Evolutionary conservation across 768 basidiomycete genomes (phyloP).

Genomic region (Russula vinacea): DNA sequence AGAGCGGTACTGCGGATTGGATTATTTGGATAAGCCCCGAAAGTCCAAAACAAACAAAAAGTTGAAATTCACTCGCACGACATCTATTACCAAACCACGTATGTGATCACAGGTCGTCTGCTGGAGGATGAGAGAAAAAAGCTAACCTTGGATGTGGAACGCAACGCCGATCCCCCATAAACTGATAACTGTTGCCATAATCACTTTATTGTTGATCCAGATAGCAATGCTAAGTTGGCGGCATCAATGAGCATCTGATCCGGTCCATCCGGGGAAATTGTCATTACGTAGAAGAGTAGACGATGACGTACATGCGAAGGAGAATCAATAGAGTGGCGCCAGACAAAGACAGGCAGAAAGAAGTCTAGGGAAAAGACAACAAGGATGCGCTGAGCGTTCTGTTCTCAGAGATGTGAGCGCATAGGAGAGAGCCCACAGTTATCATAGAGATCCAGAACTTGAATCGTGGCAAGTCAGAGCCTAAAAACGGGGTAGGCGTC

Average conservation of each 20-base stretch:
- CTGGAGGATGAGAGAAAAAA: too few species aligned
- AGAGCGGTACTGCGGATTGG: background rate
- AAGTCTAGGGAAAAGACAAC: background rate
- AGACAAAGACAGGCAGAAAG: background rate
- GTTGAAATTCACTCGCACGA: background rate
- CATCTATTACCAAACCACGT: background rate
- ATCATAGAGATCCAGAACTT: background rate
- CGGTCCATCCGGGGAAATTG: background rate
- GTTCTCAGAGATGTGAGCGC: background rate
- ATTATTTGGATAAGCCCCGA: too few species aligned
- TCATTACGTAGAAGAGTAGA: background rate
- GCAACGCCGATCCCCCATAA: background rate
- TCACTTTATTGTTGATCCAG: conserved; percentile 1
- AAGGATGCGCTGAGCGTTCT: background rate
- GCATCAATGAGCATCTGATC: background rate
- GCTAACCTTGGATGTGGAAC: conserved; percentile 6
- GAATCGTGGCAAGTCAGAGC: background rate
- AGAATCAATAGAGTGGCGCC: conserved; percentile 11
- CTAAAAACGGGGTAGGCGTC: too few species aligned
- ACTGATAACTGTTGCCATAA: background rate
- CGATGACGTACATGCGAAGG: conserved; percentile 16
- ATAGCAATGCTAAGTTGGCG: conserved; percentile 9
- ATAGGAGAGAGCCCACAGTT: conserved; percentile 1
- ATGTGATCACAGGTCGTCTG: too few species aligned
- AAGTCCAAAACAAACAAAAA: background rate